These are phyloP conservation scores for Serendipita indica DNA, from an alignment of 768 basidiomycete genomes.

Conservation along the genomic window DNA sequence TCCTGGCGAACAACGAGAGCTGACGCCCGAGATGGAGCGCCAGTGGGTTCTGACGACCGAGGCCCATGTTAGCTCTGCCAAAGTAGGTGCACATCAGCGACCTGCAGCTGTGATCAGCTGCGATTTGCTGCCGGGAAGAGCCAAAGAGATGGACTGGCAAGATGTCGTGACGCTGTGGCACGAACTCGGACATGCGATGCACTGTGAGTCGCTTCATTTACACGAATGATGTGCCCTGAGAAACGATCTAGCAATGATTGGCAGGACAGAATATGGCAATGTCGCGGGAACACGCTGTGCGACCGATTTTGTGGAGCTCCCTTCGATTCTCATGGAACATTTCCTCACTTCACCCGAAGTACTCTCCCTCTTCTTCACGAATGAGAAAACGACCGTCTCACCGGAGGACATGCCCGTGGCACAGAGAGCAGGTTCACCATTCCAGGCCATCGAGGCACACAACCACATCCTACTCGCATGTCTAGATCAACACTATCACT, in stretches of 20 bases:
- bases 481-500: constrained; percentile 85
- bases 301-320: constrained; percentile 95
- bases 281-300: constrained; percentile 95
- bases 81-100: constrained; percentile 65
- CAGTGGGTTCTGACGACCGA: constrained; percentile 16
- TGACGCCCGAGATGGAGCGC: constrained; percentile 39
- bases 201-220: constrained; percentile 51
- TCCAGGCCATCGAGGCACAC: constrained; percentile 67
- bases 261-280: constrained; percentile 92
- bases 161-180: constrained; percentile 92
- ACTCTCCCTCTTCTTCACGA: constrained; percentile 48
- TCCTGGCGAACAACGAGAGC: constrained; percentile 25
- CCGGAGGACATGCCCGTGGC: constrained; percentile 26
- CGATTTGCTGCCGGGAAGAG: background rate
- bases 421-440: constrained; percentile 27
- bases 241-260: constrained; percentile 75
- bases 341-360: constrained; percentile 78
- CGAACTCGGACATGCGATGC: constrained; percentile 99
- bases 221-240: background rate
- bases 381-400: constrained; percentile 1
- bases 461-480: constrained; percentile 79
- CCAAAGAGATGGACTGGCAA: constrained; percentile 68
- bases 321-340: constrained; percentile 97
- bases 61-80: constrained; percentile 41
- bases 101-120: constrained; percentile 85